Evolutionary conservation across 306 rosid species (phyloP), one percentile per base, ranked within the genome.

Genomic region (Vigna angularis): DNA sequence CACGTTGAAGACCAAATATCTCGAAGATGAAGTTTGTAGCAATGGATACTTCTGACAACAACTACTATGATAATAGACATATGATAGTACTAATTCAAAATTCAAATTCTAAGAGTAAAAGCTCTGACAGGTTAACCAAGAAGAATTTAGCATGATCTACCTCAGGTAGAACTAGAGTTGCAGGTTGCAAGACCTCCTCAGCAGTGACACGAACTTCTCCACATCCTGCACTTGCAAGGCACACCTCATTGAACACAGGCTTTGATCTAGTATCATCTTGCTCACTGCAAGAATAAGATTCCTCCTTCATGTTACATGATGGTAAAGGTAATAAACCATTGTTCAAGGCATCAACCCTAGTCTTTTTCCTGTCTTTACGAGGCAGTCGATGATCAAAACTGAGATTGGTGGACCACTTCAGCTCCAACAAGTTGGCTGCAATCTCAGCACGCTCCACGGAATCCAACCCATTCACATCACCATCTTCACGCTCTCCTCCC

Each of bases 391-490:
- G 83, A 16, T 77, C 75, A 22, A 47, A 62, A 22, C 70, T 76
- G 74, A 93, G 91, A 90, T 83, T 89, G 22, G 99, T 96, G 69
- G 98, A 90, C 99, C 99, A 96, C 49, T 84, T 85, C 22, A 96
- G 84, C 62, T 96, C 99, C 90, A 93, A 74, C 73, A 96, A 88
- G 17, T 85, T 83, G 7, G 98, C 99, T 13, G 96, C 97, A 80
- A 90, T 82, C 89, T 91, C 98, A 64, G 98, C 99, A 65, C 94
- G 89, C 74, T 91, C 91, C 79, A 89, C 65, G 1, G 78, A 90
- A 55, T 91, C 88, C 34, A 22, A 56, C 76, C 91, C 83, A 26
- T 52, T 48, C 7, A 63, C 56, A 38, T 72, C 68, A 49, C n/a
- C 32, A 77, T 45, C 83, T 62, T 64, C 69, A 34, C 58, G 85